phyloP scores from a whole-genome alignment of 2,329 filamentous ascomycete species.

The Calonectria ilicicola region DNA sequence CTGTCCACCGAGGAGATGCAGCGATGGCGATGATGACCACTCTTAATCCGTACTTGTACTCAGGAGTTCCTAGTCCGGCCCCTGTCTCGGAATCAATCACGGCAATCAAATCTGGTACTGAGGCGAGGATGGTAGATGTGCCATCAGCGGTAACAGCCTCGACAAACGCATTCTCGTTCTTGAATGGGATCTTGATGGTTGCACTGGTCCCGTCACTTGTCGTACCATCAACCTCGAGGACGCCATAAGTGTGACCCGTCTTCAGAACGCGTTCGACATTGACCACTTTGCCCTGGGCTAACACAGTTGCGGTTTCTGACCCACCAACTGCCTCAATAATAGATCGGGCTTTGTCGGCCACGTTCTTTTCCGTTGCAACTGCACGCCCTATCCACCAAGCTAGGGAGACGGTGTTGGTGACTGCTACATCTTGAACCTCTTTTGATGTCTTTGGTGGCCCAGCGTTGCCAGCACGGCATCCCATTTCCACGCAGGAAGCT shows the following conservation, averaged over 20 bases:
- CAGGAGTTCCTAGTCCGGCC: constrained; percentile 51
- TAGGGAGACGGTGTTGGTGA: constrained; percentile 51
- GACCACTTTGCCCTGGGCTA: constrained; percentile 44
- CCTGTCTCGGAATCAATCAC: constrained; percentile 53
- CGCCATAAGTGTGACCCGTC: constrained; percentile 56
- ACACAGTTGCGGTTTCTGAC: constrained; percentile 31
- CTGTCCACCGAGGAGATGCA: constrained; percentile 65
- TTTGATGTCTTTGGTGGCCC: constrained; percentile 44
- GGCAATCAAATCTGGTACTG: constrained; percentile 56
- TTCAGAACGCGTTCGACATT: constrained; percentile 55
- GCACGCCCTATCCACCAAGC: constrained; percentile 62
- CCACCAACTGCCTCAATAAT: constrained; percentile 54
- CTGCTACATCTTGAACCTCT: constrained; percentile 47
- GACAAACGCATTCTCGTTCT: constrained; percentile 67
- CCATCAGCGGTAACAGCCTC: constrained; percentile 30
- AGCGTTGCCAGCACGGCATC: constrained; percentile 48
- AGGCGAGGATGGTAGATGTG: constrained; percentile 44
- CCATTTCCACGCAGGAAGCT: constrained; percentile 38
- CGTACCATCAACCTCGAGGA: constrained; percentile 54
- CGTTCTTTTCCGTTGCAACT: constrained; percentile 49
- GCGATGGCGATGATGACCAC: constrained; percentile 64
- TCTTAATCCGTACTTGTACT: constrained; percentile 48
- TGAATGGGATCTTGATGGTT: constrained; percentile 63
- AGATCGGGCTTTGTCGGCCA: constrained; percentile 54
- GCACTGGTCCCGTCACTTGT: constrained; percentile 40